Percentiles rank a stretch among this genome's conserved stretches.
Conservation (phyloP, 306 rosid genomes). For the Herpetospermum pedunculosum region DNA sequence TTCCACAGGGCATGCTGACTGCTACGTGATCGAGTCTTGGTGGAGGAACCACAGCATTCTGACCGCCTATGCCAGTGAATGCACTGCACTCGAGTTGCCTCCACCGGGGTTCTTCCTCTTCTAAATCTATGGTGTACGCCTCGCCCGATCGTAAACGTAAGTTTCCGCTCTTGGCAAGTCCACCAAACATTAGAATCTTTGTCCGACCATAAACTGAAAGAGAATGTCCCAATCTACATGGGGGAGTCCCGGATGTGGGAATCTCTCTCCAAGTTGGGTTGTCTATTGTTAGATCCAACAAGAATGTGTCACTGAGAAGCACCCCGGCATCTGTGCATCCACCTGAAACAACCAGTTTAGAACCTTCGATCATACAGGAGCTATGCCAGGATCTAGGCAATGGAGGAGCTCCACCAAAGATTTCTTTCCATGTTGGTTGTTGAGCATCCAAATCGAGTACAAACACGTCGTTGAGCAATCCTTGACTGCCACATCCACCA, state of each 20-base stretch:
- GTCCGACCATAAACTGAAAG: constrained; percentile 85
- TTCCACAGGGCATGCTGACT: constrained; percentile 98
- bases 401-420: constrained; percentile 79
- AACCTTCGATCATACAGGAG: constrained; percentile 87
- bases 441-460: constrained; percentile 96
- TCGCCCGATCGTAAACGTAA: constrained; percentile 73
- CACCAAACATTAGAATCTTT: constrained; percentile 92
- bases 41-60: constrained; percentile 79
- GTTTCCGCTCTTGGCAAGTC: constrained; percentile 94
- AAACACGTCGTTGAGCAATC: constrained; percentile 85
- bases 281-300: constrained; percentile 59
- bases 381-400: constrained; percentile 98
- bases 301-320: constrained; percentile 75
- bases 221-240: constrained; percentile 85
- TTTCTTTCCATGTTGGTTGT: constrained; percentile 94
- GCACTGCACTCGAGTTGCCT: constrained; percentile 69
- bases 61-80: constrained; percentile 64
- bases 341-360: constrained; percentile 87
- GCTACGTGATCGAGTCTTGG: constrained; percentile 96
- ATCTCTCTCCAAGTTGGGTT: constrained; percentile 88
- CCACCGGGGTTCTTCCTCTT: constrained; percentile 75
- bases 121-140: constrained; percentile 79
- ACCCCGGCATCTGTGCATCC: constrained; percentile 92
- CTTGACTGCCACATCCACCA: constrained; percentile 92
- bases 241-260: constrained; percentile 80